phyloP scores from a whole-genome alignment of 176 grass and related monocot genomes.

The Avena atlantica region DNA sequence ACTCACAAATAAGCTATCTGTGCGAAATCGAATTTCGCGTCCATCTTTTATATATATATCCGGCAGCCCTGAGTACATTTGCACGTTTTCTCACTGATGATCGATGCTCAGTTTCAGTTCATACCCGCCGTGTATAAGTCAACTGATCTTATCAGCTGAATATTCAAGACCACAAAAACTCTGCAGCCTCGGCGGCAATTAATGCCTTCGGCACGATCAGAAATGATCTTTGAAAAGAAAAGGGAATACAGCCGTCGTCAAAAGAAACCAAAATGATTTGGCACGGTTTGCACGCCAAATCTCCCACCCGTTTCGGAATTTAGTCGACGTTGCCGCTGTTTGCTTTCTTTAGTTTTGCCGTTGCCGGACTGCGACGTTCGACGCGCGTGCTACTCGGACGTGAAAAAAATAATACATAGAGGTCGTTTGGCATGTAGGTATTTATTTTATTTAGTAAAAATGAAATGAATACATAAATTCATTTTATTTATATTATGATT shows the following conservation, averaged over 20 bases:
- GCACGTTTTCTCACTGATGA: not conserved
- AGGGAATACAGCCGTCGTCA: not conserved
- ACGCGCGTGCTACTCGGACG: too few species aligned
- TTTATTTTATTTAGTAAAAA: too few species aligned
- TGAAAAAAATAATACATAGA: too few species aligned
- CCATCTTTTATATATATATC: not conserved
- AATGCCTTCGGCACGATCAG: too few species aligned
- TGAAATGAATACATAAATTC: too few species aligned
- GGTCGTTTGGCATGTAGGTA: too few species aligned
- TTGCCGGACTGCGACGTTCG: not conserved
- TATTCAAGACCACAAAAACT: not conserved
- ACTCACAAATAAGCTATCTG: not conserved
- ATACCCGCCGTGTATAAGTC: not conserved
- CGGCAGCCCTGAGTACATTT: too few species aligned
- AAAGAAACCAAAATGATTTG: not conserved
- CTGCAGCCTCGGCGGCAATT: not conserved
- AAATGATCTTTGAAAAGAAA: not conserved
- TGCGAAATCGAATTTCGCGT: slow-evolving; percentile 11
- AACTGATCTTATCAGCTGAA: not conserved
- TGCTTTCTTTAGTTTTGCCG: not conserved
- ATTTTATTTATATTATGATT: too few species aligned
- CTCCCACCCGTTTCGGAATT: not conserved
- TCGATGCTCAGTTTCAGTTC: not conserved
- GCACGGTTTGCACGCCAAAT: not conserved
- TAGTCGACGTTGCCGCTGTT: not conserved